Percentiles rank a stretch among this genome's conserved stretches.
Evolutionary conservation across 805 yeast species (phyloP).

Genomic region (Candida cerambycidarum): DNA sequence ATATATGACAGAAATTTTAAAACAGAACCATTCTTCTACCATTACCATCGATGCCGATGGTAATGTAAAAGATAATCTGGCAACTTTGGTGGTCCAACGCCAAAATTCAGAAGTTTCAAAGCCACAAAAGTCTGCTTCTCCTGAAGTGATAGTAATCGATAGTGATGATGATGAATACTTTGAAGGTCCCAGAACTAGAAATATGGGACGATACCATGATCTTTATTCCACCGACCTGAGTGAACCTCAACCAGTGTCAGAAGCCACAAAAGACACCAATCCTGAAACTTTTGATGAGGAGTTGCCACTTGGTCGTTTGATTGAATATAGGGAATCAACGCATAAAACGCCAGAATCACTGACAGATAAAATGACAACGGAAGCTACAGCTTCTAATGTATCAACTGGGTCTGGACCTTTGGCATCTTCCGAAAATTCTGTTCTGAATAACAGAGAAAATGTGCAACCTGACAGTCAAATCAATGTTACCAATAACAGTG

Average conservation of each 20-base stretch:
- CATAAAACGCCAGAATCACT: too few species aligned
- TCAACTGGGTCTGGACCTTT: too few species aligned
- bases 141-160: constrained; percentile 7
- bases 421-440: too few species aligned
- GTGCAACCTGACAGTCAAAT: too few species aligned
- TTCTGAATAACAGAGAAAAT: too few species aligned
- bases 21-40: constrained; percentile 53
- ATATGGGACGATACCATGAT: background rate
- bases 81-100: background rate
- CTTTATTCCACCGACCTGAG: background rate
- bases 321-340: background rate
- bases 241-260: too few species aligned
- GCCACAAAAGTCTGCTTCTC: background rate
- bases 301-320: background rate
- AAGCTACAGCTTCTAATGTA: background rate
- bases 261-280: background rate
- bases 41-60: constrained; percentile 75
- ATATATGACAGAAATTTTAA: constrained; percentile 63
- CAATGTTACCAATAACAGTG: too few species aligned
- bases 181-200: background rate
- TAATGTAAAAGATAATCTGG: constrained; percentile 26
- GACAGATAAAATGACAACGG: too few species aligned
- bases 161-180: constrained; percentile 5
- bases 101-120: background rate
- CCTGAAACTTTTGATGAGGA: background rate